Evolutionary conservation across 306 rosid genomes (phyloP).

Genomic region (Citrullus amarus): DNA sequence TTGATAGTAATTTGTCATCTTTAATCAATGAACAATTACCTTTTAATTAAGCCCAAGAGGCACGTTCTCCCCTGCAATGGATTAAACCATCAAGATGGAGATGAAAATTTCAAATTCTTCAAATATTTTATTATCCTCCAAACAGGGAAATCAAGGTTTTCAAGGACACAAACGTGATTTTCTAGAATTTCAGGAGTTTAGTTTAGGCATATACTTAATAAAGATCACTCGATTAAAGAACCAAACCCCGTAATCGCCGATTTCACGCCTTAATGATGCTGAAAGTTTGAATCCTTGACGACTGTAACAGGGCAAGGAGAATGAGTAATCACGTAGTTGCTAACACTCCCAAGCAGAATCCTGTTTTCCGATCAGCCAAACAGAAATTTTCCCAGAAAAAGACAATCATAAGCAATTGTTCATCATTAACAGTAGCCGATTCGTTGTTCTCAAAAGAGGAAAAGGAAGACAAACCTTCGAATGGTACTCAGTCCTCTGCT

Average conservation of each 20-base stretch:
- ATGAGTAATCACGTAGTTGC: slow-evolving; percentile 54
- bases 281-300: slow-evolving; percentile 43
- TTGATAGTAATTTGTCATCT: neutral
- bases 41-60: neutral
- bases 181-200: neutral
- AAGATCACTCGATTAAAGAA: neutral
- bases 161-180: neutral
- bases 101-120: neutral
- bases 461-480: slow-evolving; percentile 29
- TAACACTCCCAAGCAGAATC: slow-evolving; percentile 78
- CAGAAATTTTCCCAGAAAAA: neutral
- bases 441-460: neutral
- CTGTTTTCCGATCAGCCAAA: slow-evolving; percentile 25
- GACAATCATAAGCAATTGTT: neutral
- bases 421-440: neutral
- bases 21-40: neutral
- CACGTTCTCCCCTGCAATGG: neutral
- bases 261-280: slow-evolving; percentile 1
- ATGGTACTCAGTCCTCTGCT: slow-evolving; percentile 76
- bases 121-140: neutral
- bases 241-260: neutral
- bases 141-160: neutral
- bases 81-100: neutral
- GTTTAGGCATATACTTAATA: neutral
- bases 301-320: slow-evolving; percentile 76